Percentiles rank a stretch among this genome's conserved stretches.
Evolutionary conservation across 1,139 yeast genomes (phyloP).

Genomic region (Geotrichum cucujoidarum): DNA sequence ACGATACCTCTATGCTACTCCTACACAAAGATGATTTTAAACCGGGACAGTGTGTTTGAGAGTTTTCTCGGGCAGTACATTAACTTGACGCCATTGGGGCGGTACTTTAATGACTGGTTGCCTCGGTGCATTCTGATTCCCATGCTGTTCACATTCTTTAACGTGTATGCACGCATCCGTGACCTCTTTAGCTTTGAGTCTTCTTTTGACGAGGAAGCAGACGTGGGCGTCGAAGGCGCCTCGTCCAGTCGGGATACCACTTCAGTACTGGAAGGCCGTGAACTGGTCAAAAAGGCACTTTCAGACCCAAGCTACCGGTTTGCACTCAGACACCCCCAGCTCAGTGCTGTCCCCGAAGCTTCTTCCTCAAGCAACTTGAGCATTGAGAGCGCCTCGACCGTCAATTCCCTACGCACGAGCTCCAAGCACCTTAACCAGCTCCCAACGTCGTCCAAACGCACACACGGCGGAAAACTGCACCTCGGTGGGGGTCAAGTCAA

Average conservation of each 20-base stretch:
- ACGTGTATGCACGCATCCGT: slow-evolving; percentile 61
- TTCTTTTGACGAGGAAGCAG: slow-evolving; percentile 46
- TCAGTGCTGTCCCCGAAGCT: slow-evolving; percentile 2
- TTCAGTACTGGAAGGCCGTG: slow-evolving; percentile 37
- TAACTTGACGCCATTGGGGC: slow-evolving; percentile 69
- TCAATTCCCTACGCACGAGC: neutral
- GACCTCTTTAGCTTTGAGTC: slow-evolving; percentile 50
- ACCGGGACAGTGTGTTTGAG: slow-evolving; percentile 42
- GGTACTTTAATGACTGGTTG: slow-evolving; percentile 63
- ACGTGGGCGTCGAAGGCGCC: slow-evolving; percentile 35
- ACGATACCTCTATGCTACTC: slow-evolving; percentile 80
- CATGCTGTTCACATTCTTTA: slow-evolving; percentile 55
- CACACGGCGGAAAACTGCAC: slow-evolving; percentile 1
- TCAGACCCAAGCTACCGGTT: slow-evolving; percentile 31
- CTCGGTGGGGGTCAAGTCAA: slow-evolving; percentile 5
- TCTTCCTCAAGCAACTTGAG: slow-evolving; percentile 1
- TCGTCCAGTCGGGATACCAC: neutral
- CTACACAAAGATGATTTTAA: slow-evolving; percentile 60
- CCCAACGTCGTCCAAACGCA: neutral
- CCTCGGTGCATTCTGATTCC: slow-evolving; percentile 73
- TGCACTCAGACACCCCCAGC: slow-evolving; percentile 23
- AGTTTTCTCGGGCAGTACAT: slow-evolving; percentile 69
- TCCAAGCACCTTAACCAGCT: slow-evolving; percentile 1
- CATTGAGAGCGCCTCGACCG: slow-evolving; percentile 3
- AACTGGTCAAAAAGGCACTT: slow-evolving; percentile 35